Percentiles rank a stretch among this genome's conserved stretches.
Conservation (phyloP, 768 basidiomycete genomes). For the Multifurca ochricompacta region DNA sequence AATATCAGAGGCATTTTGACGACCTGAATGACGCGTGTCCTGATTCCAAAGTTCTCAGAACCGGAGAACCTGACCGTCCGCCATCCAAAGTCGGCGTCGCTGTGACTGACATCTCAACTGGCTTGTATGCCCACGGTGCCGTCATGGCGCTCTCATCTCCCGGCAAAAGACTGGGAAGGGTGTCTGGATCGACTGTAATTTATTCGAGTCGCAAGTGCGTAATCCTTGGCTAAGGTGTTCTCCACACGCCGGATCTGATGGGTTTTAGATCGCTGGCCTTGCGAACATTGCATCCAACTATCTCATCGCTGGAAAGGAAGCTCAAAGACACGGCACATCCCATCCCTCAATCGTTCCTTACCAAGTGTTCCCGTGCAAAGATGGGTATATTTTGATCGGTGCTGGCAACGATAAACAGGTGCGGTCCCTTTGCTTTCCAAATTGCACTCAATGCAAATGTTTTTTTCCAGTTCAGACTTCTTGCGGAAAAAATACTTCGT, state of each 20-base stretch:
- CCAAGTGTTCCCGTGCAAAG: conserved; percentile 80
- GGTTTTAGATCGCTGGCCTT: conserved; percentile 72
- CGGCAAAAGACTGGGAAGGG: conserved; percentile 80
- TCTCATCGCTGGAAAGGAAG: conserved; percentile 79
- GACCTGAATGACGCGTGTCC: conserved; percentile 11
- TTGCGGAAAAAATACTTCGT: conserved; percentile 57
- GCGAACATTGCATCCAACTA: conserved; percentile 93
- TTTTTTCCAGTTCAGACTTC: conserved; percentile 53
- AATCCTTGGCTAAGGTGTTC: background rate
- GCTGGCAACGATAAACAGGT: conserved; percentile 88
- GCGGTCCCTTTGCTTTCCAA: background rate
- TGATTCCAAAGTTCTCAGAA: conserved; percentile 38
- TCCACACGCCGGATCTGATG: background rate
- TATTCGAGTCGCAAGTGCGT: conserved; percentile 84
- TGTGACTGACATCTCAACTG: conserved; percentile 81
- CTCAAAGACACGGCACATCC: conserved; percentile 79
- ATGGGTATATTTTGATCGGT: conserved; percentile 90
- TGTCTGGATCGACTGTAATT: conserved; percentile 85
- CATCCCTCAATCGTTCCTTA: conserved; percentile 94
- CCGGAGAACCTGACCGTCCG: conserved; percentile 78
- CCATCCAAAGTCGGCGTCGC: conserved; percentile 96
- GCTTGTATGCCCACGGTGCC: conserved; percentile 85
- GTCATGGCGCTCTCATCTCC: conserved; percentile 87
- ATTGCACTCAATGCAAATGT: background rate
- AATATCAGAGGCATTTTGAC: conserved; percentile 1